Base-by-base conservation (phyloP, 2,329 filamentous ascomycete species). In the Arthrobotrys musiformis region DNA sequence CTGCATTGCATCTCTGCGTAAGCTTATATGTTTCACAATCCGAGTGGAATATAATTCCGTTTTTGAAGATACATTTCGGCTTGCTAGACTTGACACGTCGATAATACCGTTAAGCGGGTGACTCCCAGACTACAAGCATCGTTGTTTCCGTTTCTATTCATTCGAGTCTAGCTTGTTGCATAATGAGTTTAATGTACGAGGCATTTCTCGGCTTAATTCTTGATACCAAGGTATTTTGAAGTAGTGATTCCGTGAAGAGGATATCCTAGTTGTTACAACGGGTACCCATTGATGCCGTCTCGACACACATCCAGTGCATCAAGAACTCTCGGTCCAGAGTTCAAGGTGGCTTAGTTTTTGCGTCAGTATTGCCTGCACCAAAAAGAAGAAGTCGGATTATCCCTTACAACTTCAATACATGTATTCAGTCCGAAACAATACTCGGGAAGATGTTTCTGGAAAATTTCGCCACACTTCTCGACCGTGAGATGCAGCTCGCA, bases 21-120 rank as follows among this genome's bases (percentile, higher is more conserved):
- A 58, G 19, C 54, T 58, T 40, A 58, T 15, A 58, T 58, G 54
- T 58, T 58, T 58, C 54, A 58, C 30, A 37, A 26, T 19, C n/a
- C 24, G 11, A 19, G 15, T 35, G 5, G 5, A 35, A 19, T 22
- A 37, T 24, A 26, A 37, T 40, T 40, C 19, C 19, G 33, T n/a
- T 26, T 58, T 35, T n/a, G 22, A 19, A 5, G 26, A 13, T 35
- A 56, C 24, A 22, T 17, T 24, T 17, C 11, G 17, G 24, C 9
- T 15, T 15, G 15, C 13, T 24, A 24, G 48, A 52, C 26, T 4
- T 35, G 50, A 35, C 50, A 37, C n/a, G 30, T 56, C 28, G 37
- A 33, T 56, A 35, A 11, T 11, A 4, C 9, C 9, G 17, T 6
- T 17, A 33, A 35, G 22, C 24, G 19, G 4, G n/a, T n/a, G 50